Evolutionary conservation across 768 basidiomycete genomes (phyloP), one percentile per base, ranked within the genome.

Genomic region (Amanita phalloides): DNA sequence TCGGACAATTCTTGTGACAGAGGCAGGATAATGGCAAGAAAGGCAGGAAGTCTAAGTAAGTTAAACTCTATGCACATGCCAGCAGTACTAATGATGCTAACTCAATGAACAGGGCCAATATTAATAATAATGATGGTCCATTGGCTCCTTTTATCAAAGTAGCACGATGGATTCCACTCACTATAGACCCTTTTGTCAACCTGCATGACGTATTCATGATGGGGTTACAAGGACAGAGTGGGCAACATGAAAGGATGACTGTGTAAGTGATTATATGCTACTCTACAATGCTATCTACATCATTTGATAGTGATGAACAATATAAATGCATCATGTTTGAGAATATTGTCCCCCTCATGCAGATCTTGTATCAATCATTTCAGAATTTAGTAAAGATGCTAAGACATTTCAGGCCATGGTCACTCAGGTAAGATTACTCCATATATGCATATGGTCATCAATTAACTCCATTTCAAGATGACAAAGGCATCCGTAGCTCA

Each of bases 311-410:
- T 32, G 45, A 47, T n/a, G 6, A 47, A 26, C 45, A 47, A 47
- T 47, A 47, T 21, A 13, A 32, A 47, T 47, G 32, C 45, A 32
- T 47, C 45, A 14, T 47, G 45, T 47, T 47, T 47, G 45, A 47
- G 45, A 21, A 13, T 4, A 47, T 47, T 33, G 17, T 47, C 28
- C 45, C 30, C 1, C 45, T 47, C 4, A 4, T 47, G 14, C 45
- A 7, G 21, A 47, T 13, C 21, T 47, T 17, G 26, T n/a, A n/a
- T 30, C 13, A 10, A 30, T 47, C 20, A 5, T 47, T 11, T 32
- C 32, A 17, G 45, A 47, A 30, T 32, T 20, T 11, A 8, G 20
- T 21, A 7, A 32, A 21, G 30, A 25, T 32, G 20, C 45, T 3
- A 14, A 26, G 1, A 20, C 45, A 21, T 47, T 47, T 9, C 14